Base-by-base conservation (phyloP, 1,139 yeast species). In the Sugiyamaella xylanicola region DNA sequence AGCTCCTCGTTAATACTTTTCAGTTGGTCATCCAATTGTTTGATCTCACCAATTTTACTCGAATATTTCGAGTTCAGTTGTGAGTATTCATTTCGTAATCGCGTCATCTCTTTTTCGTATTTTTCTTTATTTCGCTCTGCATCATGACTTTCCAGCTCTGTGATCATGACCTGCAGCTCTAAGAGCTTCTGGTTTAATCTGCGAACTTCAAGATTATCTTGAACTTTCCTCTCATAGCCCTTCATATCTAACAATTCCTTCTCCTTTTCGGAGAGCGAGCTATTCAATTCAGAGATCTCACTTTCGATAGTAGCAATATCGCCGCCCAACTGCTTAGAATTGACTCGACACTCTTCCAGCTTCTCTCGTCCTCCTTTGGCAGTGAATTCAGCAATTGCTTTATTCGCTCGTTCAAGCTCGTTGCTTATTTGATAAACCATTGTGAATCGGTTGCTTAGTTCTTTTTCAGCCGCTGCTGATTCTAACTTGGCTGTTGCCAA, bases 1-100 rank as follows among this genome's bases (percentile, higher is more conserved):
- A 93, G 74, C 64, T 90, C 96, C 8, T 70, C 68, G 37, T 78
- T 75, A 13, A 87, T 70, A 2, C 79, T 74, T 29, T 72, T 74
- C 5, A 87, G 78, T 66, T 91, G 97, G 62, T 85, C 90, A 53
- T 85, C 83, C 60, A 93, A 77, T 66, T 93, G 98, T 59, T 85
- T 84, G 41, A 89, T 79, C 70, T 93, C 97, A 32, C 99, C 99
- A 39, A 83, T 71, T 63, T 84, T 86, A 22, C 92, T 85, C 4
- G 96, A 89, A 63, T 87, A 84, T 51, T 82, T 80, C 0, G 92
- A 78, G 58, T 85, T 86, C 50, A 89, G 71, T 9, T 72, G 71
- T 7, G 89, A 78, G 53, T 85, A 82, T 40, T 75, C 70, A 9
- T 76, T 75, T 55, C 93, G 80, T 40, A 93, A 72, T 19, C 68